Percentiles rank a stretch among this genome's conserved stretches.
Conservation (phyloP, 2,329 filamentous ascomycete genomes). For the Ploettnerulaceae sp. region DNA sequence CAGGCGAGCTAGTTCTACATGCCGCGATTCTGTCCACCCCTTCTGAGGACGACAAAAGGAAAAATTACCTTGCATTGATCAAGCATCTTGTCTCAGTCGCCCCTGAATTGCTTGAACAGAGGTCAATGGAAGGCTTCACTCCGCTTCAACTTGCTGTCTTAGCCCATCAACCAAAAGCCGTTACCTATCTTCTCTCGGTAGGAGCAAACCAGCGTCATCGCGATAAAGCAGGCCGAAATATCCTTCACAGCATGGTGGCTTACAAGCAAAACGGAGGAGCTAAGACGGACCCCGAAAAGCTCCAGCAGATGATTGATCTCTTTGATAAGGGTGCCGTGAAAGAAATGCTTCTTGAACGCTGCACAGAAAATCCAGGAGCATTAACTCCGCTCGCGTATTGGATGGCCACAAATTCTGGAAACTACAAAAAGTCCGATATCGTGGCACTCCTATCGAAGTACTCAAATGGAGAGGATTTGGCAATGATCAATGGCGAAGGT, state of each 20-base stretch:
- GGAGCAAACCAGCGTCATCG: constrained; percentile 66
- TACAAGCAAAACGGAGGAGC: not conserved
- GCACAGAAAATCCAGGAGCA: constrained; percentile 45
- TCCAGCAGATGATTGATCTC: constrained; percentile 49
- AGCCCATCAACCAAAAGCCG: constrained; percentile 48
- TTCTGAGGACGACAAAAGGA: constrained; percentile 22
- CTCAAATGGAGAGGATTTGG: constrained; percentile 51
- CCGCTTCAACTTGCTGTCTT: constrained; percentile 65
- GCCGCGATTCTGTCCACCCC: constrained; percentile 50
- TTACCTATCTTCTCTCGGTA: constrained; percentile 57
- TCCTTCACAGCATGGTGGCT: constrained; percentile 56
- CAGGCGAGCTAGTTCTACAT: constrained; percentile 62
- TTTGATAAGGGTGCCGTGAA: constrained; percentile 53
- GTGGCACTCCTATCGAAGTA: constrained; percentile 49
- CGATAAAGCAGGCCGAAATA: constrained; percentile 57
- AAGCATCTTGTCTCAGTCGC: constrained; percentile 59
- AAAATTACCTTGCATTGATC: constrained; percentile 49
- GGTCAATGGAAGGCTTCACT: constrained; percentile 53
- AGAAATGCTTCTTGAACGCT: constrained; percentile 55
- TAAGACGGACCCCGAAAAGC: constrained; percentile 27
- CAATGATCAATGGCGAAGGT: constrained; percentile 58
- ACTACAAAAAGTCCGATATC: constrained; percentile 36
- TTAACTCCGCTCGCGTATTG: constrained; percentile 61
- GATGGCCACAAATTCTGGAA: constrained; percentile 36
- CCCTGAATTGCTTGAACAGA: constrained; percentile 59